Evolutionary conservation across 2,329 filamentous ascomycete genomes (phyloP).

Genomic region (Cryphonectria nitschkei): DNA sequence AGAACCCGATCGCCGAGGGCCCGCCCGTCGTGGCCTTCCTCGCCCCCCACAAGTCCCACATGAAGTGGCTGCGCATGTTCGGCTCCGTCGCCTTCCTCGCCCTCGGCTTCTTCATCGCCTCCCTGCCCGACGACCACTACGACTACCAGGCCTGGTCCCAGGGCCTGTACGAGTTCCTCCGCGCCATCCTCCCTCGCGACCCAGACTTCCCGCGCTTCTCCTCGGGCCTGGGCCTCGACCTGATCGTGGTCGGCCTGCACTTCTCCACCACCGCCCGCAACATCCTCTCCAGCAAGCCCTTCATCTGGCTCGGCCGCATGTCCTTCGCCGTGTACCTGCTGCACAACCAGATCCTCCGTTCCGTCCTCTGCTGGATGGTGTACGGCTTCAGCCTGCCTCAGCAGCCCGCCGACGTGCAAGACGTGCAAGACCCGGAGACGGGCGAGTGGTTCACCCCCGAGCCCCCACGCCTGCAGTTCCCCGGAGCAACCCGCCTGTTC

Average conservation of each 20-base stretch:
- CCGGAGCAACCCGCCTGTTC: conserved; percentile 25
- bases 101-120: conserved; percentile 26
- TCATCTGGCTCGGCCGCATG: conserved; percentile 29
- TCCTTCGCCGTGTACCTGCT: conserved; percentile 29
- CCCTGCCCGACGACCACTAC: conserved; percentile 26
- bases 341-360: conserved; percentile 30
- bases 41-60: conserved; percentile 23
- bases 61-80: conserved; percentile 27
- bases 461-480: conserved; percentile 23
- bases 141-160: conserved; percentile 30
- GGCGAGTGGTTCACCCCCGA: conserved; percentile 27
- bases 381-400: conserved; percentile 26
- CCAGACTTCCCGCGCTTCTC: conserved; percentile 29
- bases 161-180: conserved; percentile 25
- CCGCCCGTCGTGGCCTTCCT: conserved; percentile 23
- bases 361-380: conserved; percentile 30
- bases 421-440: conserved; percentile 25
- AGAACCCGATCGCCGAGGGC: conserved; percentile 20
- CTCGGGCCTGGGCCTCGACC: conserved; percentile 28
- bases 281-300: conserved; percentile 27
- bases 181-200: conserved; percentile 25
- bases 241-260: conserved; percentile 29
- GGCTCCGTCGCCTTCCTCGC: conserved; percentile 26
- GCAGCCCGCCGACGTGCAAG: conserved; percentile 27
- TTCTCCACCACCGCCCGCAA: conserved; percentile 26